Base-by-base conservation (phyloP, 2,329 filamentous ascomycete species). In the Microcera coccophila region DNA sequence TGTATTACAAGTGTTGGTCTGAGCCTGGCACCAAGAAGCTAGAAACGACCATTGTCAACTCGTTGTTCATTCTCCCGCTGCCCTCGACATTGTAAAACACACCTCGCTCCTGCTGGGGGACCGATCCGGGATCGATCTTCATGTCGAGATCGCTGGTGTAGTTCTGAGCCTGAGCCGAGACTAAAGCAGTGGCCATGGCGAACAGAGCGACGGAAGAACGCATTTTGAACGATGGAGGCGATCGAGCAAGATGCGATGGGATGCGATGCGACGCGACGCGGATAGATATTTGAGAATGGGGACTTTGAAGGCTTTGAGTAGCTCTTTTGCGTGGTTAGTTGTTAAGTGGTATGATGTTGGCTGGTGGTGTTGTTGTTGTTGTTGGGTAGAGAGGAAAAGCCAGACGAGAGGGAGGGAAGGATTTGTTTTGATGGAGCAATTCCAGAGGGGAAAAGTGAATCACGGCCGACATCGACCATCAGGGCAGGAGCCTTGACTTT, bases 21-120 rank as follows among this genome's bases (percentile, higher is more conserved):
- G 66, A 32, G 67, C 74, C 39, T 56, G 59, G 61, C 77, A 81
- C 76, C 76, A 80, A 15, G 54, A 42, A 36, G 71, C 76, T 78
- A 47, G 45, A 39, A 31, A 33, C n/a, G 35, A 31, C 19, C 28
- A 18, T 26, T 17, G 40, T 59, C 31, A 59, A 51, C 24, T 36
- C n/a, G 20, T 10, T 17, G 12, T 32, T n/a, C n/a, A 18, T 35
- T 35, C 15, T 17, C 20, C 5, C 15, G 33, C 7, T 11, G 31
- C 10, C 5, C 10, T 15, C 3, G 19, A n/a, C 9, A 28, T 22
- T 28, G 3, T 9, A 26, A 18, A 4, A 60, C 69, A 52, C 67
- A 77, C 75, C 62, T 62, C 66, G 64, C 10, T 47, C 48, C 24
- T 53, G 49, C 17, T 62, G 48, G 3, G 60, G 36, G 20, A 76